Percentiles rank a stretch among this genome's conserved stretches.
Conservation (phyloP, 495 filamentous ascomycete species). For the Monascus purpureus region DNA sequence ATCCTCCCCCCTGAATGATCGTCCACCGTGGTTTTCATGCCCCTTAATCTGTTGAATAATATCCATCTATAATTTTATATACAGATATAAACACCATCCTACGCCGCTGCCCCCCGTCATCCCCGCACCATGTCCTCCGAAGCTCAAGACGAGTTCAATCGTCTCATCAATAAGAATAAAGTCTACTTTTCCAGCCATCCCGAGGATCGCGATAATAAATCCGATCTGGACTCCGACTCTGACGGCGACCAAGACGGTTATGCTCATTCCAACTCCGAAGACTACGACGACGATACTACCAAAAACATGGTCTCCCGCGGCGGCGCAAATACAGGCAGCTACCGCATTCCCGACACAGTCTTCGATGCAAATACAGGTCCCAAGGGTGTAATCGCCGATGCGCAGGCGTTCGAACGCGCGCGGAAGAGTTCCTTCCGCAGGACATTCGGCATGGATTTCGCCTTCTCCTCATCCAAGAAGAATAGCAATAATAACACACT, state of each 20-base stretch:
- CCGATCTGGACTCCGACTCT: conserved; percentile 34
- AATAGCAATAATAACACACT: conserved; percentile 6
- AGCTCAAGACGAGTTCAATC: conserved; percentile 82
- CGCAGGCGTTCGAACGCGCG: conserved; percentile 76
- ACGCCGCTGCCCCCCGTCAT: conserved; percentile 1
- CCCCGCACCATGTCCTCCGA: conserved; percentile 43
- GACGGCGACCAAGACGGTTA: conserved; percentile 19
- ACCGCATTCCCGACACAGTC: conserved; percentile 41
- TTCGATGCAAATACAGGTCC: conserved; percentile 88
- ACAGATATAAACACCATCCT: not conserved
- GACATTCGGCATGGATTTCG: conserved; percentile 20
- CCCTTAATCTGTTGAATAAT: too few relatives aligned
- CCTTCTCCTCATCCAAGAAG: conserved; percentile 12
- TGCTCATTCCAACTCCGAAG: conserved; percentile 39
- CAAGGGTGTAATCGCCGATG: conserved; percentile 96
- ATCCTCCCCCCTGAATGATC: too few relatives aligned
- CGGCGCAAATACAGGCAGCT: conserved; percentile 13
- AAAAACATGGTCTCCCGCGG: conserved; percentile 27
- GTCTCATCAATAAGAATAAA: conserved; percentile 46
- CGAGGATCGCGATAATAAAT: conserved; percentile 34
- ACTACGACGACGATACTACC: conserved; percentile 32
- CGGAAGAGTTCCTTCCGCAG: conserved; percentile 47
- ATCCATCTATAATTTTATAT: not conserved
- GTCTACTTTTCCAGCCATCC: conserved; percentile 37
- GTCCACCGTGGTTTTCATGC: too few relatives aligned